Conservation (phyloP, 345 rosid species). For the Eucalyptus rudis region DNA sequence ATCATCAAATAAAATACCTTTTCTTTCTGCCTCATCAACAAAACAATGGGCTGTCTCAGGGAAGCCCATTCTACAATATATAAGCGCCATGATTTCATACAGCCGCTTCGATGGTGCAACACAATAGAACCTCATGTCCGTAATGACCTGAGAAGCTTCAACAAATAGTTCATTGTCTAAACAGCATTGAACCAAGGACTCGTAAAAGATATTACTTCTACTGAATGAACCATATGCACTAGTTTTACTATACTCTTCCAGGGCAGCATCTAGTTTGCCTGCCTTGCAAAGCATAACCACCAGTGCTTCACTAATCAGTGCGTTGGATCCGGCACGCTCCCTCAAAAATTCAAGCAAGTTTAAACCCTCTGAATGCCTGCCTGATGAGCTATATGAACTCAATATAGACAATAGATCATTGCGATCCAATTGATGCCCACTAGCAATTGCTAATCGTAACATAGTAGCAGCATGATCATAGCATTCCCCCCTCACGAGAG, state of each 20-base stretch:
- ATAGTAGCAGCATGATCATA: conserved; percentile 68
- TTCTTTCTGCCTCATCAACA: conserved; percentile 37
- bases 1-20: conserved; percentile 36
- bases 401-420: conserved; percentile 54
- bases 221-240: conserved; percentile 25
- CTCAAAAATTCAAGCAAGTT: conserved; percentile 69
- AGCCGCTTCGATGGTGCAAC: conserved; percentile 44
- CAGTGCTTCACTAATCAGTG: conserved; percentile 53
- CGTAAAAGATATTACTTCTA: conserved; percentile 47
- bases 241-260: conserved; percentile 44
- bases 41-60: conserved; percentile 82
- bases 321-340: conserved; percentile 35
- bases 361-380: conserved; percentile 62
- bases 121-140: conserved; percentile 66
- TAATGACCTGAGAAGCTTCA: conserved; percentile 82
- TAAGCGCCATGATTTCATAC: conserved; percentile 32
- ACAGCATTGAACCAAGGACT: conserved; percentile 65
- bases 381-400: conserved; percentile 68
- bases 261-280: conserved; percentile 47
- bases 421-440: conserved; percentile 39
- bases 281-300: conserved; percentile 66
- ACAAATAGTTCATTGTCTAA: conserved; percentile 34
- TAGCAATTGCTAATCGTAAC: conserved; percentile 46
- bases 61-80: conserved; percentile 67
- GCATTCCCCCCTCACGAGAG: conserved; percentile 80